A percentile compares a stretch with the other conserved stretches of the same genome.
Evolutionary conservation across 1,284 basidiomycete genomes (phyloP).

Genomic region (Flammula alnicola): DNA sequence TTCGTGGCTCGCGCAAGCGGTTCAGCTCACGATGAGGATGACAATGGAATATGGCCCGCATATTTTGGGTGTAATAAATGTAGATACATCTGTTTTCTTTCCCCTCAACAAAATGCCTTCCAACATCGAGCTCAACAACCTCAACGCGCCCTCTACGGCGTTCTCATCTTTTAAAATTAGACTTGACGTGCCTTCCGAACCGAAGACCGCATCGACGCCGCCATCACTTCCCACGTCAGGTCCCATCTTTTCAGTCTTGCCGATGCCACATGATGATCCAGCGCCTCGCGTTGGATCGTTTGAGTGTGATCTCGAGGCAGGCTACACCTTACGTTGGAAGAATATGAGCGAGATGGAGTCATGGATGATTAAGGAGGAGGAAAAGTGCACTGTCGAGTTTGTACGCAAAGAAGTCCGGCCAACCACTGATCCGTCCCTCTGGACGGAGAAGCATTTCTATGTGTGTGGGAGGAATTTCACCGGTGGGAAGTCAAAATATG

Average conservation of each 20-base stretch:
- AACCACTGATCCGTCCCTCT: not conserved
- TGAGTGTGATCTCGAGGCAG: not conserved
- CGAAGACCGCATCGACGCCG: too few species aligned
- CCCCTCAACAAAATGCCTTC: too few species aligned
- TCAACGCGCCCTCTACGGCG: too few species aligned
- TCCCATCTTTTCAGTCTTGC: not conserved
- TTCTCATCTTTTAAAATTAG: too few species aligned
- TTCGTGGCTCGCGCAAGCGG: not conserved
- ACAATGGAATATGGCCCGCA: too few species aligned
- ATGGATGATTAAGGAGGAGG: not conserved
- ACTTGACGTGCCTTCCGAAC: too few species aligned
- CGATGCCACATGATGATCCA: not conserved
- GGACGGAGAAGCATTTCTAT: not conserved
- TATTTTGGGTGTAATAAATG: too few species aligned
- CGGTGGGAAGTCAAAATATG: slow-evolving; percentile 2
- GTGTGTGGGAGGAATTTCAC: not conserved
- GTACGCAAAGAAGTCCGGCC: not conserved
- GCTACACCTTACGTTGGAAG: not conserved
- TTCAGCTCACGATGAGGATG: too few species aligned
- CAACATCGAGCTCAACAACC: too few species aligned
- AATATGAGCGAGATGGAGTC: not conserved
- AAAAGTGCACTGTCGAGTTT: slow-evolving; percentile 1
- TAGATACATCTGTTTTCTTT: too few species aligned
- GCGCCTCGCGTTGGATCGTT: not conserved
- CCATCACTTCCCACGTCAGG: not conserved